Evolutionary conservation across 331 rosid species (phyloP).

Genomic region (Malus hybrid): DNA sequence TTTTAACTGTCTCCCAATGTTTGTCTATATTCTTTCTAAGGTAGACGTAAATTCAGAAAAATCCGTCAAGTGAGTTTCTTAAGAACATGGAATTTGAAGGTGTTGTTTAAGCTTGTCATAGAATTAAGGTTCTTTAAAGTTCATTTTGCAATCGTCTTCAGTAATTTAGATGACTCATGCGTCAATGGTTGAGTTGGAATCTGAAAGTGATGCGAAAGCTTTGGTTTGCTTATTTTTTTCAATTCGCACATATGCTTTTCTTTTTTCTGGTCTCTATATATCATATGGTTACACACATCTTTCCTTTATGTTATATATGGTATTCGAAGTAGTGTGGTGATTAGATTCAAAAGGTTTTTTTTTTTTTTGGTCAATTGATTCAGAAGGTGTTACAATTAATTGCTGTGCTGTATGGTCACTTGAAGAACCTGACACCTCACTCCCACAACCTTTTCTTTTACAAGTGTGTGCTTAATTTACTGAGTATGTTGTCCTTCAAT

Average conservation of each 20-base stretch:
- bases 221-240: not conserved
- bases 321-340: not conserved
- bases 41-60: not conserved
- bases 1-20: not conserved
- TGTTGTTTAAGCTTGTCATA: not conserved
- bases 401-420: constrained; percentile 4
- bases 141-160: not conserved
- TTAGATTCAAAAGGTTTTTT: constrained; percentile 46
- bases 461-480: not conserved
- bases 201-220: not conserved
- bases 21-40: not conserved
- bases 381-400: constrained; percentile 51
- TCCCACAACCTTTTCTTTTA: not conserved
- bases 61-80: not conserved
- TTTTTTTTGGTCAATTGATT: too few species aligned
- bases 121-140: not conserved
- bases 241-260: not conserved
- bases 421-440: not conserved
- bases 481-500: not conserved
- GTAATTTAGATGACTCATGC: not conserved
- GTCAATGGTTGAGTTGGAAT: not conserved
- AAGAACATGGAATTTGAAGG: not conserved
- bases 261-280: not conserved
- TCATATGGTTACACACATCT: not conserved
- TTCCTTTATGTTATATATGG: not conserved